These are phyloP conservation scores for Cladosporium sp. DNA, from an alignment of 2,329 filamentous ascomycete genomes.

Conservation along the genomic window DNA sequence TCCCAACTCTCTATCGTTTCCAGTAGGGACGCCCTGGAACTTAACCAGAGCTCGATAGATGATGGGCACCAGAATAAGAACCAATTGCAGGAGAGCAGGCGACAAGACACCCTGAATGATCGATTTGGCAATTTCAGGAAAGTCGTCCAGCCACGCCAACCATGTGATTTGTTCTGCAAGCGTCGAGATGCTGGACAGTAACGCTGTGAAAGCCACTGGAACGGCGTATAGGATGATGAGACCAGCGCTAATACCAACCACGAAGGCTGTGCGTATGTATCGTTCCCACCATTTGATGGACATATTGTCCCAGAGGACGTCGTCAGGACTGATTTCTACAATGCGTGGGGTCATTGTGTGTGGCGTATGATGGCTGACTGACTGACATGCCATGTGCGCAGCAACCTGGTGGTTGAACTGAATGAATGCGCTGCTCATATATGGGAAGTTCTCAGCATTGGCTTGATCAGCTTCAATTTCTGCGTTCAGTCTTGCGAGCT, in stretches of 20 bases:
- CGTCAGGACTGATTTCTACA: slow-evolving; percentile 88
- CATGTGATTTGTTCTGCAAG: slow-evolving; percentile 64
- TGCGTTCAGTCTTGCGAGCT: slow-evolving; percentile 80
- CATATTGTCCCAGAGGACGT: slow-evolving; percentile 97
- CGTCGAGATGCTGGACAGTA: slow-evolving; percentile 70
- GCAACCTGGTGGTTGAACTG: slow-evolving; percentile 98
- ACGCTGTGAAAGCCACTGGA: slow-evolving; percentile 82
- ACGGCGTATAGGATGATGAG: slow-evolving; percentile 89
- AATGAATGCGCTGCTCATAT: slow-evolving; percentile 96
- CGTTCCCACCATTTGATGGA: slow-evolving; percentile 91
- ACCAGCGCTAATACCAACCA: slow-evolving; percentile 61
- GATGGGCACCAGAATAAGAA: slow-evolving; percentile 77
- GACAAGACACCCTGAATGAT: slow-evolving; percentile 84
- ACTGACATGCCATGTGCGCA: slow-evolving; percentile 96
- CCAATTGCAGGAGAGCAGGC: slow-evolving; percentile 67
- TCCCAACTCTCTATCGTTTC: slow-evolving; percentile 70
- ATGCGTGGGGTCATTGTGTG: slow-evolving; percentile 88
- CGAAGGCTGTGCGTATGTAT: slow-evolving; percentile 66
- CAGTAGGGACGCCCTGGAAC: slow-evolving; percentile 77
- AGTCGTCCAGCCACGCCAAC: slow-evolving; percentile 64
- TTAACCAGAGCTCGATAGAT: slow-evolving; percentile 69
- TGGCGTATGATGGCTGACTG: slow-evolving; percentile 83
- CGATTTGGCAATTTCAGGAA: slow-evolving; percentile 59
- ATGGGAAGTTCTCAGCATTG: slow-evolving; percentile 76
- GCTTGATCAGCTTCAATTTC: slow-evolving; percentile 91